A percentile compares a stretch with the other conserved stretches of the same genome.
Conservation (phyloP, 2,329 filamentous ascomycete species). For the Cladosporium sp. region DNA sequence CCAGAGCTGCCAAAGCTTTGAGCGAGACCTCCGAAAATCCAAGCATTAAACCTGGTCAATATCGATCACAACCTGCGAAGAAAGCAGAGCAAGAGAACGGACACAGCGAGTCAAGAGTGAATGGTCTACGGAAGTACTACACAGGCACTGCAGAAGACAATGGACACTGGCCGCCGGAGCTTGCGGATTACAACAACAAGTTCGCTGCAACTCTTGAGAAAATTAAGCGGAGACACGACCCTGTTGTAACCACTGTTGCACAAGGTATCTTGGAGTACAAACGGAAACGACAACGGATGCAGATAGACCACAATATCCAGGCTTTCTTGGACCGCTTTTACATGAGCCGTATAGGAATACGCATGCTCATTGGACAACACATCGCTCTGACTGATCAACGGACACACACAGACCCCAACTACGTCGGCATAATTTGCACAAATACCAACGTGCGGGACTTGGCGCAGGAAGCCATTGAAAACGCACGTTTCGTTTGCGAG, state of each 20-base stretch:
- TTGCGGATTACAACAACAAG: constrained; percentile 89
- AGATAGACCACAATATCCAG: constrained; percentile 97
- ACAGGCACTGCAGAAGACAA: constrained; percentile 80
- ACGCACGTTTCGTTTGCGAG: constrained; percentile 97
- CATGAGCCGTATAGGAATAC: constrained; percentile 98
- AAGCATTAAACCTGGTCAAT: constrained; percentile 81
- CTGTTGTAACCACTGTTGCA: constrained; percentile 96
- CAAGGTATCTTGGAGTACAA: constrained; percentile 99
- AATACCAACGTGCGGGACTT: constrained; percentile 96
- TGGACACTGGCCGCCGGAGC: constrained; percentile 87
- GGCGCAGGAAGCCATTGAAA: constrained; percentile 95
- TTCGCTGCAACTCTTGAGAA: constrained; percentile 87
- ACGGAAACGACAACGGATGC: constrained; percentile 91
- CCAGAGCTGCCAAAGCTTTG: constrained; percentile 66
- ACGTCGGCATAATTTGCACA: constrained; percentile 98
- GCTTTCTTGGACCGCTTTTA: constrained; percentile 98
- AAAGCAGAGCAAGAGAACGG: constrained; percentile 24
- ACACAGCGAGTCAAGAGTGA: constrained; percentile 47
- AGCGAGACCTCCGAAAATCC: constrained; percentile 87
- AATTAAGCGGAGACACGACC: constrained; percentile 94
- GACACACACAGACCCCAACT: constrained; percentile 84
- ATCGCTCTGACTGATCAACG: constrained; percentile 94
- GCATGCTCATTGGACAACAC: constrained; percentile 98
- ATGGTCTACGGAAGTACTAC: constrained; percentile 72
- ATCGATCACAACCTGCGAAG: constrained; percentile 58